Base-by-base conservation (phyloP, 305 asterid genomes). In the Withania somnifera region DNA sequence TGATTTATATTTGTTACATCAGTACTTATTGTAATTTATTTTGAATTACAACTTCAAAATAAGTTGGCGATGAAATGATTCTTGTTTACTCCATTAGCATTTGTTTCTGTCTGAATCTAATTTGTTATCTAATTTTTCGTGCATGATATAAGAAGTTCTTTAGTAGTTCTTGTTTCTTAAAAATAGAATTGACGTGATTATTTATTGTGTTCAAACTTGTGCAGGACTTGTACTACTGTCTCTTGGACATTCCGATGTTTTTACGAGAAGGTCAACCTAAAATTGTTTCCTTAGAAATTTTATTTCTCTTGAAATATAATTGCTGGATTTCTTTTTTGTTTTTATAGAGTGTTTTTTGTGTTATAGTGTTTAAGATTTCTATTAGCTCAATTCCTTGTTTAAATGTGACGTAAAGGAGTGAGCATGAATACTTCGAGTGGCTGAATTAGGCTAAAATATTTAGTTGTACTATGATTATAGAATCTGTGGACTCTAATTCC, bases 241-340 rank as follows among this genome's bases (percentile, higher is more conserved):
- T 95, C 99, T 45, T 95, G 99, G 99, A 94, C 97, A 78, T 95
- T 95, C 84, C 95, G 99, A 81, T 94, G 95, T 81, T 95, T 95
- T 82, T 95, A 94, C 85, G 99, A 95, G 89, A 95, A 95, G 99
- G 99, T 94, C 76, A 84, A 86, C 82, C 78, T 78, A 83, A 63
- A 73, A 28, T 84, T 58, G 51, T 85, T 77, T 83, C 77, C 80
- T 56, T 63, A 20, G 34, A 83, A 42, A 54, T 40, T 67, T 83
- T 79, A 61, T 26, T 60, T 82, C 6, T 68, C 58, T 78, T 68
- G 66, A 80, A 45, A 45, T 60, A 8, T 80, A 32, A 47, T 80
- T 80, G 52, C 57, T 24, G 79, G 40, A 14, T 22, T 26, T 42
- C 45, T 22, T 42, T 42, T 69, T 11, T 38, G 1, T 2, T 42